phyloP scores from a whole-genome alignment of 495 filamentous ascomycete genomes.

The Sporormia fimetaria region DNA sequence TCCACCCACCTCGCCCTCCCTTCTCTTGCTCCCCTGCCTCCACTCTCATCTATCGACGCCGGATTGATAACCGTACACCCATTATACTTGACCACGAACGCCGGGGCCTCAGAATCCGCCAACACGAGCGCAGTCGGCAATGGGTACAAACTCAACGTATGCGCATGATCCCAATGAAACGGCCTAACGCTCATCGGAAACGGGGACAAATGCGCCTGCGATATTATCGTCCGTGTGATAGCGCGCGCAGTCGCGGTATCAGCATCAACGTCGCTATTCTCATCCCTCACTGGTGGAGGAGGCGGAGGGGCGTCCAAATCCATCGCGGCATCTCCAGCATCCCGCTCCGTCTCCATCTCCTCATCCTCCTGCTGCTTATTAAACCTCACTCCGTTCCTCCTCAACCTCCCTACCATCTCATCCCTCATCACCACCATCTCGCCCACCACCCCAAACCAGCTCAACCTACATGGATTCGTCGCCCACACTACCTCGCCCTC shows the following conservation, averaged over 20 bases:
- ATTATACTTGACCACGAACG: conserved; percentile 82
- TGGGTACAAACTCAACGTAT: conserved; percentile 69
- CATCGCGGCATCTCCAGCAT: conserved; percentile 17
- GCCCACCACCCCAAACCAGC: conserved; percentile 71
- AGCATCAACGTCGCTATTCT: conserved; percentile 35
- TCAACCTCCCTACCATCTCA: conserved; percentile 64
- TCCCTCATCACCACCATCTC: conserved; percentile 82
- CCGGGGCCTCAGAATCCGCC: conserved; percentile 63
- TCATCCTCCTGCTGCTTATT: conserved; percentile 25
- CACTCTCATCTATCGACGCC: conserved; percentile 55
- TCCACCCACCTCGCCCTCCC: conserved; percentile 65
- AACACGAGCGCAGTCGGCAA: conserved; percentile 73
- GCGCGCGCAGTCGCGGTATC: conserved; percentile 54
- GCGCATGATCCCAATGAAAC: conserved; percentile 76
- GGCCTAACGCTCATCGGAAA: conserved; percentile 69
- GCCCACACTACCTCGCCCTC: conserved; percentile 72
- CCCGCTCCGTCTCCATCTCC: conserved; percentile 16
- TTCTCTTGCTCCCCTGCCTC: conserved; percentile 41
- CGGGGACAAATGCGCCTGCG: conserved; percentile 78
- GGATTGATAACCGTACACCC: conserved; percentile 96
- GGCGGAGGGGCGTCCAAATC: conserved; percentile 19
- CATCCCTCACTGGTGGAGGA: conserved; percentile 14
- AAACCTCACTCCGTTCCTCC: conserved; percentile 59
- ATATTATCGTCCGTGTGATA: conserved; percentile 82
- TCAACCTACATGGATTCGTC: conserved; percentile 69